A percentile compares a stretch with the other conserved stretches of the same genome.
phyloP scores from a whole-genome alignment of 1,284 basidiomycete species.

The Laetiporus sulphureus region DNA sequence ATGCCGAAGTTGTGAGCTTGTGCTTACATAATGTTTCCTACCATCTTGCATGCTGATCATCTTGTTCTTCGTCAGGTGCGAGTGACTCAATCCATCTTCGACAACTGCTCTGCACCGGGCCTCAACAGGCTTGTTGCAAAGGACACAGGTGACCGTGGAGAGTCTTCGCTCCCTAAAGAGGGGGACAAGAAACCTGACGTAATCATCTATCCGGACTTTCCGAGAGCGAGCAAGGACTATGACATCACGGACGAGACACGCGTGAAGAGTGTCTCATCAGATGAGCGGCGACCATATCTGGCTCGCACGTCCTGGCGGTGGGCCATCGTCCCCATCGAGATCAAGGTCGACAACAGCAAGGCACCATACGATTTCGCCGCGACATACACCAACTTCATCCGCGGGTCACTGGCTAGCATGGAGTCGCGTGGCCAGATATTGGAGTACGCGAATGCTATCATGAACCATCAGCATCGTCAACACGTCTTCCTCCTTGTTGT shows the following conservation, averaged over 20 bases:
- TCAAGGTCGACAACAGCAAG: neutral
- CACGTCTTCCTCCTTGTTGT: conserved; percentile 13
- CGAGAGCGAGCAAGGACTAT: neutral
- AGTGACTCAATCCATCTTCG: neutral
- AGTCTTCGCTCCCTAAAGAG: neutral
- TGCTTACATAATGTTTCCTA: neutral
- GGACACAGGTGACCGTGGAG: neutral
- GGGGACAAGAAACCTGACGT: neutral
- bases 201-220: neutral
- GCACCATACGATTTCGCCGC: neutral
- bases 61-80: neutral
- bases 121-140: neutral
- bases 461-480: conserved; percentile 18
- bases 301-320: neutral
- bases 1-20: neutral
- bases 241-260: neutral
- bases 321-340: neutral
- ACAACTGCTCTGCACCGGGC: neutral
- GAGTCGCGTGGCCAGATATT: neutral
- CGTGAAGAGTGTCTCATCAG: neutral
- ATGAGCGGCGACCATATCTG: neutral
- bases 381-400: neutral
- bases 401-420: too few species aligned
- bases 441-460: neutral
- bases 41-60: neutral